Evolutionary conservation across 331 rosid species (phyloP), one percentile per base, ranked within the genome.

Genomic region (Arachis monticola): DNA sequence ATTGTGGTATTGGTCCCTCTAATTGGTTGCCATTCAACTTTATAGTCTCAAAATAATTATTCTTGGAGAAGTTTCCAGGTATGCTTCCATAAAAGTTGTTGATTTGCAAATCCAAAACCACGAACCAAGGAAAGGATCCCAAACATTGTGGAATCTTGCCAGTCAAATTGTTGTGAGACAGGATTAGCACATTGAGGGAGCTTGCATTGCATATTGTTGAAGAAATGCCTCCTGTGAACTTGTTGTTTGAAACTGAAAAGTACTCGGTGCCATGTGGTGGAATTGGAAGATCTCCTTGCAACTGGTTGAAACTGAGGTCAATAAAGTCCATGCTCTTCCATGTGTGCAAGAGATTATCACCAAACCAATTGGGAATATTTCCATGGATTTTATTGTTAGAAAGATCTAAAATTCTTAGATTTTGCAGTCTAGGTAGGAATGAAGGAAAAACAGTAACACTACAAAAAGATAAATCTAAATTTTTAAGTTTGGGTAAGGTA

Each of bases 131-230:
- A 10, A 78, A 12, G 57, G 17, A 3, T 5, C 52, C 73, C 0
- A 78, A 5, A 22, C 82, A 79, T 32, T 52, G 66, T 70, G 72
- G 81, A 70, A 69, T 62, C 38, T 1, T 7, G 10, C 77, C 72
- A 8, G 60, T 8, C 46, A 77, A 70, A 8, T 70, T 62, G 52
- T 62, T 70, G 72, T 62, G 60, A 5, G 81, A 66, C 55, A 78
- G 10, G 52, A 52, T 72, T 45, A 79, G 75, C 0, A 60, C 0
- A 0, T 0, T 0, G 1, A 72, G 38, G 35, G 51, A 11, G 10
- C 51, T 57, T 66, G 70, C 78, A 38, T 64, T 65, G 69, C 82
- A 79, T 0, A 79, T 6, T 2, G 35, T 1, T 1, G 48, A 64
- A 59, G 75, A 7, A 30, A 80, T 41, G 12, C 7, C 5, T 30